Conservation (phyloP, 2,329 filamentous ascomycete species). For the Pseudonectria foliicola region DNA sequence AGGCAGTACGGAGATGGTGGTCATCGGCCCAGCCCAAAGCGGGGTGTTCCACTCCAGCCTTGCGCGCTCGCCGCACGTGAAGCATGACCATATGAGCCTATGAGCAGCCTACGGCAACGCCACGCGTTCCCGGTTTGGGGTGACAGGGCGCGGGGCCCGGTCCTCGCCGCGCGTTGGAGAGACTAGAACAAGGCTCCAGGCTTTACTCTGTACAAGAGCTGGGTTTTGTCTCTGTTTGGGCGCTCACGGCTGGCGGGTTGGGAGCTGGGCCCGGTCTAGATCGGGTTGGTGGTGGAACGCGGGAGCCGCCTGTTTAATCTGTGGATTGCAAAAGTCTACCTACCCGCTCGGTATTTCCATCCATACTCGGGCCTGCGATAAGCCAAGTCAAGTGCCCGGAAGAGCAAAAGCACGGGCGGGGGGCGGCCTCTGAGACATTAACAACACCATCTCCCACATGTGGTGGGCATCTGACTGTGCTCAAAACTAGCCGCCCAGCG, state of each 20-base stretch:
- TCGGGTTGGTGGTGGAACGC: conserved; percentile 1
- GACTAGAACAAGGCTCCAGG: too few species aligned
- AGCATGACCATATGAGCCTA: conserved; percentile 13
- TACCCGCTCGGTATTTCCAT: too few species aligned
- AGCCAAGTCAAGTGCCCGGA: not conserved
- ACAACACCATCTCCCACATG: conserved; percentile 18
- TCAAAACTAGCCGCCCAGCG: not conserved
- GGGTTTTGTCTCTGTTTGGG: too few species aligned
- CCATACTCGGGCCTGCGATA: too few species aligned
- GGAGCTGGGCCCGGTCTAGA: too few species aligned
- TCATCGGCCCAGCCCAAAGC: conserved; percentile 17
- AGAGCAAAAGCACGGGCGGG: too few species aligned
- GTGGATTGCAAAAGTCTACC: too few species aligned
- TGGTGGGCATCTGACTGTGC: conserved; percentile 24
- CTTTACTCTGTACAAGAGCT: too few species aligned
- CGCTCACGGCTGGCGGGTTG: too few species aligned
- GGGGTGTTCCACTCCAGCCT: conserved; percentile 13
- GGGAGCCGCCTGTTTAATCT: conserved; percentile 2
- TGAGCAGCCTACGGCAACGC: conserved; percentile 15
- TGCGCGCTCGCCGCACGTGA: conserved; percentile 16
- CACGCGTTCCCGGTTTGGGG: conserved; percentile 15
- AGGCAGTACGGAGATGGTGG: conserved; percentile 16
- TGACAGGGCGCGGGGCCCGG: not conserved
- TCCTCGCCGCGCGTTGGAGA: too few species aligned
- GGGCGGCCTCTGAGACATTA: conserved; percentile 18